Evolutionary conservation across 2,329 filamentous ascomycete genomes (phyloP).

Genomic region (Cladosporium sp.): DNA sequence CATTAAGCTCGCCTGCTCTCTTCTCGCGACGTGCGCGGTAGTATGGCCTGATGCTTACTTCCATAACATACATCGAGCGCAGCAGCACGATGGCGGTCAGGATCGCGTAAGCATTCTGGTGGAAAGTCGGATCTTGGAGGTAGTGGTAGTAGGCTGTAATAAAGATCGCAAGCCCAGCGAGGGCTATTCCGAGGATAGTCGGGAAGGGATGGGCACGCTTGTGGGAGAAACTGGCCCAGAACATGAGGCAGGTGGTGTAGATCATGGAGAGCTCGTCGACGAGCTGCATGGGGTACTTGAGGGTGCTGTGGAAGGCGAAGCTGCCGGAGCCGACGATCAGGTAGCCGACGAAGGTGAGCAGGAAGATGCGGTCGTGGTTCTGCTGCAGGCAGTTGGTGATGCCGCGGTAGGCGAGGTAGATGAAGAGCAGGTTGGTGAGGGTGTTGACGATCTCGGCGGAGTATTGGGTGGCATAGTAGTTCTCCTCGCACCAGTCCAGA

Average conservation of each 20-base stretch:
- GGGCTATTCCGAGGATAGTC: constrained; percentile 57
- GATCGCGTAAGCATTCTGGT: constrained; percentile 75
- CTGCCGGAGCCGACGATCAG: constrained; percentile 63
- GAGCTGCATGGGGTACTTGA: constrained; percentile 72
- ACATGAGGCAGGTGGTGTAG: constrained; percentile 70
- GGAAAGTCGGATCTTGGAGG: constrained; percentile 78
- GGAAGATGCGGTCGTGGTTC: constrained; percentile 74
- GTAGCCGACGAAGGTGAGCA: constrained; percentile 65
- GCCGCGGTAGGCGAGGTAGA: constrained; percentile 75
- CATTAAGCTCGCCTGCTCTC: constrained; percentile 24
- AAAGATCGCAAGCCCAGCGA: constrained; percentile 57
- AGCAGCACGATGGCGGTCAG: constrained; percentile 71
- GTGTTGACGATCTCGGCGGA: constrained; percentile 78
- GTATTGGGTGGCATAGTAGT: constrained; percentile 74
- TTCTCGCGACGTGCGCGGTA: constrained; percentile 48
- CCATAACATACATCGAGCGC: constrained; percentile 52
- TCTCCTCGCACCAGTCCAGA: constrained; percentile 81
- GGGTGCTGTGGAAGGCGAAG: constrained; percentile 64
- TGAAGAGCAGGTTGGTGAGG: constrained; percentile 78
- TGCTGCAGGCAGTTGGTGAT: constrained; percentile 71
- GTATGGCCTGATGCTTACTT: constrained; percentile 62
- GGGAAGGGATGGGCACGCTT: constrained; percentile 57
- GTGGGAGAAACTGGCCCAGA: constrained; percentile 75
- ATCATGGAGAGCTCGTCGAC: constrained; percentile 73
- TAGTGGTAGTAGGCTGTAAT: constrained; percentile 83